Evolutionary conservation across 2,329 filamentous ascomycete genomes (phyloP).

Genomic region (Epichloe brachyelytri): DNA sequence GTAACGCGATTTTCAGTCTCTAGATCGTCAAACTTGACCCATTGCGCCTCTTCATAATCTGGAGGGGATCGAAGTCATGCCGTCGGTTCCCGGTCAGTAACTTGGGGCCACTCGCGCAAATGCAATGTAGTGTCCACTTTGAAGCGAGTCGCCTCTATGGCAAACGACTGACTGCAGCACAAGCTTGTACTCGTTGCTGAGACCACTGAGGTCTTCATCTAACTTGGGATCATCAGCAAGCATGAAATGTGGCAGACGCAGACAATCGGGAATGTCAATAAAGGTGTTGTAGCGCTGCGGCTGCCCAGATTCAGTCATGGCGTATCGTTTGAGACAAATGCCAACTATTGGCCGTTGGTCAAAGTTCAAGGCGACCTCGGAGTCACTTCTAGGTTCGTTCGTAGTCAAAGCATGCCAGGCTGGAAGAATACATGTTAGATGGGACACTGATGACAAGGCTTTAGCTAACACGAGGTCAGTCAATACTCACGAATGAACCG

Average conservation of each 20-base stretch:
- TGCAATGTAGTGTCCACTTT: constrained; percentile 84
- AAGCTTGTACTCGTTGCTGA: constrained; percentile 86
- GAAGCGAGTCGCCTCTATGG: constrained; percentile 72
- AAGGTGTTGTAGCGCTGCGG: constrained; percentile 65
- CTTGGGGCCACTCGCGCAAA: constrained; percentile 63
- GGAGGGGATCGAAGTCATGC: constrained; percentile 45
- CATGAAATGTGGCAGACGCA: constrained; percentile 85
- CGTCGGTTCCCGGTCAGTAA: constrained; percentile 47
- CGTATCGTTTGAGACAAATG: constrained; percentile 84
- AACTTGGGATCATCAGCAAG: constrained; percentile 58
- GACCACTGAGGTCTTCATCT: constrained; percentile 41
- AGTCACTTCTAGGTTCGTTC: constrained; percentile 47
- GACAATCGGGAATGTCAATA: constrained; percentile 72
- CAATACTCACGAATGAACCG: constrained; percentile 65
- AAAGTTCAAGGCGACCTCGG: constrained; percentile 81
- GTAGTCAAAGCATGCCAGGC: constrained; percentile 67
- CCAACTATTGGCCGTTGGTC: constrained; percentile 75
- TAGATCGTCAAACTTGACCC: constrained; percentile 93
- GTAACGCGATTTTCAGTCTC: constrained; percentile 52
- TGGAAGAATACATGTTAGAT: constrained; percentile 20
- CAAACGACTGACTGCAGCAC: constrained; percentile 86
- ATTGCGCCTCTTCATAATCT: constrained; percentile 59
- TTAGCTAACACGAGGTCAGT: not conserved
- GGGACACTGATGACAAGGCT: not conserved
- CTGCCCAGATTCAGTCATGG: constrained; percentile 53